Percentiles rank a stretch among this genome's conserved stretches.
These are phyloP conservation scores for Nicotiana otophora DNA, from an alignment of 257 asterid species.

Conservation along the genomic window DNA sequence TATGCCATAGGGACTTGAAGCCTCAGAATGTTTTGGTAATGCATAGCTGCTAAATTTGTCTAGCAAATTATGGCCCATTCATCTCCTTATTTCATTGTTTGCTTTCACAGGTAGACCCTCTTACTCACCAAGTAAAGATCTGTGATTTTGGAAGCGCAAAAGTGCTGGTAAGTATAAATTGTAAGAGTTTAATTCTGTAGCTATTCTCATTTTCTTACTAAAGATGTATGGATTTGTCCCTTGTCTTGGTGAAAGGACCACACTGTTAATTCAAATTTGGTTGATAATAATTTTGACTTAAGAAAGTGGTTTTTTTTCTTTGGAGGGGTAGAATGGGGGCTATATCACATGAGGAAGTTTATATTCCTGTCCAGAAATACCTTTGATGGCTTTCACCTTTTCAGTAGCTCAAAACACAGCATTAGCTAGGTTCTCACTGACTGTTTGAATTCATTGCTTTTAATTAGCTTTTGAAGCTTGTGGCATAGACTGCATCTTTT, in stretches of 20 bases:
- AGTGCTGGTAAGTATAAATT: constrained; percentile 59
- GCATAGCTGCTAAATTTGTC: not conserved
- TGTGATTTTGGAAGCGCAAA: constrained; percentile 99
- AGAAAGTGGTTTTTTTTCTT: not conserved
- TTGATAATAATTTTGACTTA: not conserved
- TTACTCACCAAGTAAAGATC: constrained; percentile 79
- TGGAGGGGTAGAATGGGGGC: not conserved
- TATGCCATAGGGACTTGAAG: constrained; percentile 93
- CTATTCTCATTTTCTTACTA: not conserved
- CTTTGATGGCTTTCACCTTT: not conserved
- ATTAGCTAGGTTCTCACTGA: not conserved
- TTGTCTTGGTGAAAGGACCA: not conserved
- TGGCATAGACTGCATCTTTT: not conserved
- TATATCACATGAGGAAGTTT: not conserved
- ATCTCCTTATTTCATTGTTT: constrained; percentile 10
- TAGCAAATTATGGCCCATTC: not conserved
- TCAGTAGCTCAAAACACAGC: not conserved
- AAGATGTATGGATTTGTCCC: not conserved
- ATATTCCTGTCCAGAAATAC: not conserved
- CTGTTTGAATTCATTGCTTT: not conserved
- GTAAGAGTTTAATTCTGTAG: not conserved
- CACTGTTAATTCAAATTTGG: not conserved
- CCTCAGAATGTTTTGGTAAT: constrained; percentile 91
- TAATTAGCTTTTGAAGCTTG: not conserved
- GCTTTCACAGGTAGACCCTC: constrained; percentile 65